A percentile compares a stretch with the other conserved stretches of the same genome.
phyloP scores from a whole-genome alignment of 495 filamentous ascomycete genomes.

The Penicillium diatomitis region DNA sequence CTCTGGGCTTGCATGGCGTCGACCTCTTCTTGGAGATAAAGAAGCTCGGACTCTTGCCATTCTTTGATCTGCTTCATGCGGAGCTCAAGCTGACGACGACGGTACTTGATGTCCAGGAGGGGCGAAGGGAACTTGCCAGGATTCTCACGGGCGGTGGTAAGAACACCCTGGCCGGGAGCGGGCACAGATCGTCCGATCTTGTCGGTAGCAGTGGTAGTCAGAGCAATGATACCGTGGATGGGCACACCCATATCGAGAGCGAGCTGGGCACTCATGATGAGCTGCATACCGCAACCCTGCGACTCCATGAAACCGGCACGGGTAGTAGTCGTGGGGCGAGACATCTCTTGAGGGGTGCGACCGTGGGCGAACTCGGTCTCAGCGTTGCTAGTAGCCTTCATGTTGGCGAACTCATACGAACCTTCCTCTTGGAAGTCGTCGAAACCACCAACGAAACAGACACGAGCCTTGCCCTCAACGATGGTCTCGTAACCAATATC shows the following conservation, averaged over 20 bases:
- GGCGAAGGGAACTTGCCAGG: slow-evolving; percentile 87
- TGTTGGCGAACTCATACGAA: slow-evolving; percentile 99
- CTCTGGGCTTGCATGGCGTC: slow-evolving; percentile 81
- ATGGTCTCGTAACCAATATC: slow-evolving; percentile 98
- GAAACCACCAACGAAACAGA: slow-evolving; percentile 97
- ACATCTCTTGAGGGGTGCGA: slow-evolving; percentile 95
- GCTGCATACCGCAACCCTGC: slow-evolving; percentile 94
- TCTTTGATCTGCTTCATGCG: slow-evolving; percentile 85
- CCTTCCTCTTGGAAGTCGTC: slow-evolving; percentile 99
- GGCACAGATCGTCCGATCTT: slow-evolving; percentile 98
- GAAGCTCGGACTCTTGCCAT: slow-evolving; percentile 90
- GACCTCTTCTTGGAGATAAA: slow-evolving; percentile 87
- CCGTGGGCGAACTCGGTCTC: slow-evolving; percentile 93
- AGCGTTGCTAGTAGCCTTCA: slow-evolving; percentile 97
- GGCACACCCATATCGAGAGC: slow-evolving; percentile 98
- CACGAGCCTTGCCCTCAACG: slow-evolving; percentile 89
- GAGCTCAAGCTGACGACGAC: slow-evolving; percentile 85
- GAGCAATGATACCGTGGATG: slow-evolving; percentile 87
- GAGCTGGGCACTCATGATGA: slow-evolving; percentile 95
- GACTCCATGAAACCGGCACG: slow-evolving; percentile 99
- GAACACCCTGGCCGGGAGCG: slow-evolving; percentile 90
- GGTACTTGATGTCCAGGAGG: slow-evolving; percentile 92
- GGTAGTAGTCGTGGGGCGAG: slow-evolving; percentile 90
- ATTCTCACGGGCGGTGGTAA: slow-evolving; percentile 93
- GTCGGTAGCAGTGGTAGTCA: slow-evolving; percentile 96